Evolutionary conservation across 192 early-diverging fungal species (phyloP).

Genomic region (Coemansia sp.): DNA sequence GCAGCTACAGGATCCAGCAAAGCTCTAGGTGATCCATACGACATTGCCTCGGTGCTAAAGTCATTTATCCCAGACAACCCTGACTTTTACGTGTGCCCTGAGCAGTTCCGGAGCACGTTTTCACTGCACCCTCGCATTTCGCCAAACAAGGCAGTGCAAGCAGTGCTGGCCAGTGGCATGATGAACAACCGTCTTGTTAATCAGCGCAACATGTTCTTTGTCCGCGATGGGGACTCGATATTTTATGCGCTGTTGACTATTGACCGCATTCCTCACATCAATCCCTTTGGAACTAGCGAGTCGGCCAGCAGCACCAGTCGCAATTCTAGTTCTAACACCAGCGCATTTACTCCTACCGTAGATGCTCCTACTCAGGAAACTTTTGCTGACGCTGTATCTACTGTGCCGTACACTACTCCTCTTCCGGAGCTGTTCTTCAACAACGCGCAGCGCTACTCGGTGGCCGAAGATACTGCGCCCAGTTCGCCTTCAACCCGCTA

Average conservation of each 20-base stretch:
- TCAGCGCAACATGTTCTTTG: constrained; percentile 50
- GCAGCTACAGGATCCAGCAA: not conserved
- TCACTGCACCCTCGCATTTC: constrained; percentile 45
- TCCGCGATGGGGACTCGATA: constrained; percentile 43
- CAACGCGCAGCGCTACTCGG: constrained; percentile 8
- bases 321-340: constrained; percentile 10
- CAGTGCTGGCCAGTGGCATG: constrained; percentile 46
- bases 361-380: constrained; percentile 10
- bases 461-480: constrained; percentile 24
- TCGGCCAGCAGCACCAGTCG: constrained; percentile 3
- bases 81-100: constrained; percentile 33
- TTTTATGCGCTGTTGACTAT: constrained; percentile 41
- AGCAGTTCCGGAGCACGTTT: constrained; percentile 39
- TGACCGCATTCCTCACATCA: constrained; percentile 32
- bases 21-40: constrained; percentile 11
- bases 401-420: no score
- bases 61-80: constrained; percentile 33
- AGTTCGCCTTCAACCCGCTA: constrained; percentile 31
- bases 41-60: constrained; percentile 44
- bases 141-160: constrained; percentile 23
- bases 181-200: constrained; percentile 47
- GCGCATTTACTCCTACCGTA: constrained; percentile 12
- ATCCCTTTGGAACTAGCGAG: constrained; percentile 22
- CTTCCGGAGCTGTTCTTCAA: constrained; percentile 16
- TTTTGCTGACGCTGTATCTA: no score